These are phyloP conservation scores for Cyberlindnera xishuangbannaensis DNA, from an alignment of 805 yeast genomes.

Conservation along the genomic window DNA sequence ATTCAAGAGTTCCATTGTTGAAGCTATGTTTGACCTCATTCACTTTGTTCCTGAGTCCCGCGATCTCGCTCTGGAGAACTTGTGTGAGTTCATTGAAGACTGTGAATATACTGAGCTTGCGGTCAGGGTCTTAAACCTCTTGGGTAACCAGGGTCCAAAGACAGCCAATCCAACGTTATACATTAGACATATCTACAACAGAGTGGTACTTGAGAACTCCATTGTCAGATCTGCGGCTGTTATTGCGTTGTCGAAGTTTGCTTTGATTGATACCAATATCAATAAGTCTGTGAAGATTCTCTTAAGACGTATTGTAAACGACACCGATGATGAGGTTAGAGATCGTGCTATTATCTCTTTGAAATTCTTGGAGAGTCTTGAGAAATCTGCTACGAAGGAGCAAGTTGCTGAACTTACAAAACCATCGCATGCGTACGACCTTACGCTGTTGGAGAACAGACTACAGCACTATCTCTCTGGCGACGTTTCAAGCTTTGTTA, in stretches of 20 bases:
- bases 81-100: slow-evolving; percentile 97
- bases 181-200: slow-evolving; percentile 93
- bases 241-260: slow-evolving; percentile 86
- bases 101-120: slow-evolving; percentile 93
- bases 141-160: slow-evolving; percentile 92
- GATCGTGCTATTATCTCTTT: slow-evolving; percentile 91
- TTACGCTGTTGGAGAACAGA: slow-evolving; percentile 72
- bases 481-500: slow-evolving; percentile 32
- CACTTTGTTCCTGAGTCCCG: slow-evolving; percentile 80
- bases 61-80: slow-evolving; percentile 75
- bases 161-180: slow-evolving; percentile 82
- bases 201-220: slow-evolving; percentile 94
- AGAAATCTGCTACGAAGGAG: slow-evolving; percentile 29
- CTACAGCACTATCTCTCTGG: slow-evolving; percentile 60
- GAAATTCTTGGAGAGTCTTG: slow-evolving; percentile 44
- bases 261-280: slow-evolving; percentile 62
- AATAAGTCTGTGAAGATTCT: slow-evolving; percentile 66
- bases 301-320: slow-evolving; percentile 77
- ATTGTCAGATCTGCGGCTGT: slow-evolving; percentile 95
- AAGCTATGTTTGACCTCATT: slow-evolving; percentile 88
- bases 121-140: slow-evolving; percentile 84
- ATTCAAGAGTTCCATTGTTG: slow-evolving; percentile 84
- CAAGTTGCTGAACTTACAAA: slow-evolving; percentile 48
- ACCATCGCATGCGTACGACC: slow-evolving; percentile 64
- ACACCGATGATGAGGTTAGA: slow-evolving; percentile 94